phyloP scores from a whole-genome alignment of 1,139 yeast species.

The Zhuliangozyma blackwelliae region DNA sequence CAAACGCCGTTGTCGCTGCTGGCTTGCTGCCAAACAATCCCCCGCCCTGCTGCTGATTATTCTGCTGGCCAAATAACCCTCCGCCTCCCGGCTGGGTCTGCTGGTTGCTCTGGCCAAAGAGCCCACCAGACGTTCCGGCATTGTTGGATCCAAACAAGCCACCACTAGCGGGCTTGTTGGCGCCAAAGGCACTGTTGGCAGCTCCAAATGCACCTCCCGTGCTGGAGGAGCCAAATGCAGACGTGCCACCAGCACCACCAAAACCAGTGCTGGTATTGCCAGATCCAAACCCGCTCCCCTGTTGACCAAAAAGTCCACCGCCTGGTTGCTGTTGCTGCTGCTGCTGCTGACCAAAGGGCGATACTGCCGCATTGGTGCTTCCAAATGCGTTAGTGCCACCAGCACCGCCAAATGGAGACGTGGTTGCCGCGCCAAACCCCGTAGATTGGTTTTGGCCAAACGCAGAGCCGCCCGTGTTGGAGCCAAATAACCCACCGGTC shows the following conservation, averaged over 20 bases:
- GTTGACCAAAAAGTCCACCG: slow-evolving; percentile 17
- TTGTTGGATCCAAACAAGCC: slow-evolving; percentile 28
- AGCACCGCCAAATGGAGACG: slow-evolving; percentile 17
- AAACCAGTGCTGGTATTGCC: slow-evolving; percentile 14
- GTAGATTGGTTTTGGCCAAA: slow-evolving; percentile 21
- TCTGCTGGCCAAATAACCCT: slow-evolving; percentile 29
- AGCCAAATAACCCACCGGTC: slow-evolving; percentile 11
- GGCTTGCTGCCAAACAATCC: slow-evolving; percentile 29
- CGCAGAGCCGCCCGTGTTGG: slow-evolving; percentile 8
- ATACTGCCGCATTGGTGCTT: slow-evolving; percentile 10
- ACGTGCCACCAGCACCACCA: slow-evolving; percentile 8
- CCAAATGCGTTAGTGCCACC: slow-evolving; percentile 20
- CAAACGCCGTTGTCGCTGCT: slow-evolving; percentile 10
- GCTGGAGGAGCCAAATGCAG: slow-evolving; percentile 11
- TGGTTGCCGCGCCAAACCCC: slow-evolving; percentile 17
- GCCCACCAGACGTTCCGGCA: slow-evolving; percentile 15
- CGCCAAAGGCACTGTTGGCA: slow-evolving; percentile 1
- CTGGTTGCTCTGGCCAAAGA: slow-evolving; percentile 34
- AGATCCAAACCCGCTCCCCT: slow-evolving; percentile 15
- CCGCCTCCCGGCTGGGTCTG: slow-evolving; percentile 11
- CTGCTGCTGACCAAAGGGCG: slow-evolving; percentile 10
- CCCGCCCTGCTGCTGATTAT: slow-evolving; percentile 16
- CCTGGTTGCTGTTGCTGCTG: slow-evolving; percentile 10
- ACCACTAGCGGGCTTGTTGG: slow-evolving; percentile 16
- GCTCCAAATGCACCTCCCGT: slow-evolving; percentile 15